Evolutionary conservation across 495 filamentous ascomycete genomes (phyloP).

Genomic region (Cryomyces minteri): DNA sequence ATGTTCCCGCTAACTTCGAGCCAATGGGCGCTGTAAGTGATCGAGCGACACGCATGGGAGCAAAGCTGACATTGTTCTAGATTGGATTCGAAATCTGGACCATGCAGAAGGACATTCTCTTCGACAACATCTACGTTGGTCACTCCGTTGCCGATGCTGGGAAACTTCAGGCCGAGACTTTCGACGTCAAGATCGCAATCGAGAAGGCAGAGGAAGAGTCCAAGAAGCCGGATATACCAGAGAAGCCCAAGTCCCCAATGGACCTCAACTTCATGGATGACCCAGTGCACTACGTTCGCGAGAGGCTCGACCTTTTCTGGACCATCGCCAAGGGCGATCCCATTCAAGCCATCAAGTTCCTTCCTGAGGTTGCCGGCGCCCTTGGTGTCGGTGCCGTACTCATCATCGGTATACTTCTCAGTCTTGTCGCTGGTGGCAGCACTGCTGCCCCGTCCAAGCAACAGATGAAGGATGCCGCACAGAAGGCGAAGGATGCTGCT

Average conservation of each 20-base stretch:
- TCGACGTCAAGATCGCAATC: conserved; percentile 73
- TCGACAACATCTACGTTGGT: conserved; percentile 99
- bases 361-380: conserved; percentile 78
- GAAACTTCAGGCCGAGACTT: conserved; percentile 80
- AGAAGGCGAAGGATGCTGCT: conserved; percentile 57
- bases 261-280: conserved; percentile 87
- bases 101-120: conserved; percentile 97
- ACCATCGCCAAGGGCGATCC: conserved; percentile 76
- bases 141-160: conserved; percentile 90
- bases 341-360: conserved; percentile 71
- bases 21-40: conserved; percentile 84
- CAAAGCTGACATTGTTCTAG: conserved; percentile 22
- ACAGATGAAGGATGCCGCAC: conserved; percentile 34
- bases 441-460: conserved; percentile 28
- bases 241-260: conserved; percentile 38
- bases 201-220: conserved; percentile 75
- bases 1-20: conserved; percentile 89
- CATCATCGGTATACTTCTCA: conserved; percentile 47
- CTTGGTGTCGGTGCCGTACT: conserved; percentile 49
- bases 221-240: conserved; percentile 51
- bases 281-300: conserved; percentile 71
- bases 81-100: conserved; percentile 99
- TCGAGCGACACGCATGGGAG: neutral
- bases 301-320: conserved; percentile 81
- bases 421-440: conserved; percentile 32